phyloP scores from a whole-genome alignment of 257 asterid species.

The Penstemon davidsonii region DNA sequence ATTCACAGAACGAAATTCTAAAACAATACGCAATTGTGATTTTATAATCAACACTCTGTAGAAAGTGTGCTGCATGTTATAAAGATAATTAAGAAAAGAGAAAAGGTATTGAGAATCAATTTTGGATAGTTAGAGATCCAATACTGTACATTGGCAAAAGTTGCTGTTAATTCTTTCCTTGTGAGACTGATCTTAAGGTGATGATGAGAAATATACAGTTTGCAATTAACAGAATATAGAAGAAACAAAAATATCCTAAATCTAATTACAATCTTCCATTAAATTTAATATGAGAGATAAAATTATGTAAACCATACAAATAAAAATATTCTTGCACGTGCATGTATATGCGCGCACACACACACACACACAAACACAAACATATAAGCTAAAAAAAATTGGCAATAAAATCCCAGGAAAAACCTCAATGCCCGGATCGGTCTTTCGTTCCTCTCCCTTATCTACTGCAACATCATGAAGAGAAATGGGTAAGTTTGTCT shows the following conservation, averaged over 20 bases:
- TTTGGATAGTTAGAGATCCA: slow-evolving; percentile 18
- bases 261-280: not conserved
- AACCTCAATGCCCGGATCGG: slow-evolving; percentile 73
- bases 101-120: not conserved
- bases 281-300: not conserved
- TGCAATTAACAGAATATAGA: too few species aligned
- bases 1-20: too few species aligned
- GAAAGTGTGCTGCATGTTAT: slow-evolving; percentile 13
- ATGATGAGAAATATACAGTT: too few species aligned
- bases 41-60: not conserved
- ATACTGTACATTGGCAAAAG: slow-evolving; percentile 1
- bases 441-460: slow-evolving; percentile 79
- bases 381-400: slow-evolving; percentile 2
- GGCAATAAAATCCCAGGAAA: slow-evolving; percentile 15
- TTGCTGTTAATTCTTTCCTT: not conserved
- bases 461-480: slow-evolving; percentile 48
- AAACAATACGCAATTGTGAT: too few species aligned
- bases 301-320: not conserved
- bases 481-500: slow-evolving; percentile 19
- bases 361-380: slow-evolving; percentile 4
- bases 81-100: not conserved
- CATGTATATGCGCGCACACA: not conserved
- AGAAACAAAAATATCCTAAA: not conserved
- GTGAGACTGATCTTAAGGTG: too few species aligned
- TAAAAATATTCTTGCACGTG: not conserved